Evolutionary conservation across 768 basidiomycete genomes (phyloP), one percentile per base, ranked within the genome.

Genomic region (Xerocomus spinulosus): DNA sequence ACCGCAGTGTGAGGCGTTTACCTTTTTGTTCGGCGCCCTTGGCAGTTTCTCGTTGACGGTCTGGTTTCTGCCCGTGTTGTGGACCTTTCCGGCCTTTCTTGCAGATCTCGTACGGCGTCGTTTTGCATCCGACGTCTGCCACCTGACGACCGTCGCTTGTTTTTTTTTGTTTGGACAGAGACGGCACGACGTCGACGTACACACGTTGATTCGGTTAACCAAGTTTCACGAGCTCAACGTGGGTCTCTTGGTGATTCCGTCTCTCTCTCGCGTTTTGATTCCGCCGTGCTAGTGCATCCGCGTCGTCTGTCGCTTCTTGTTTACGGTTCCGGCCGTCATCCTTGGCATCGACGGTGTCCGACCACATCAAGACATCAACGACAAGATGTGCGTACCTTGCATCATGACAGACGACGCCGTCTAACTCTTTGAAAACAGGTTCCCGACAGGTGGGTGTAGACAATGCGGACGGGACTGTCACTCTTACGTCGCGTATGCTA

Each of bases 171-270:
- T 37, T 9, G n/a, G 9, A 44, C 49, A 88, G 85, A 76, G 75
- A 58, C 56, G 55, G 14, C 77, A 84, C 59, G 79, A 78, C 8
- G 82, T 87, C 9, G 88, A 91, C 44, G 73, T 56, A 15, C 70
- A 56, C 25, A 87, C 83, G 3, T 73, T 91, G 39, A 75, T 87
- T 18, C 80, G 87, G 18, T 67, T 92, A 42, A 83, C 83, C 29
- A 90, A 83, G 53, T 92, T 87, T 59, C 84, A 87, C 33, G 87
- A 92, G 58, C 67, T 91, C 33, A 92, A 92, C 55, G 89, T 91
- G 53, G 29, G 87, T 68, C 6, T 23, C 18, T 13, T 24, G 37
- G n/a, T n/a, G 9, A 3, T 48, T 26, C 5, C 15, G 1, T 25
- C 23, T 14, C 17, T 9, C 17, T 3, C n/a, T 34, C 12, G 7